phyloP scores from a whole-genome alignment of 371 early-diverging fungal genomes.

The Mortierella sp. region DNA sequence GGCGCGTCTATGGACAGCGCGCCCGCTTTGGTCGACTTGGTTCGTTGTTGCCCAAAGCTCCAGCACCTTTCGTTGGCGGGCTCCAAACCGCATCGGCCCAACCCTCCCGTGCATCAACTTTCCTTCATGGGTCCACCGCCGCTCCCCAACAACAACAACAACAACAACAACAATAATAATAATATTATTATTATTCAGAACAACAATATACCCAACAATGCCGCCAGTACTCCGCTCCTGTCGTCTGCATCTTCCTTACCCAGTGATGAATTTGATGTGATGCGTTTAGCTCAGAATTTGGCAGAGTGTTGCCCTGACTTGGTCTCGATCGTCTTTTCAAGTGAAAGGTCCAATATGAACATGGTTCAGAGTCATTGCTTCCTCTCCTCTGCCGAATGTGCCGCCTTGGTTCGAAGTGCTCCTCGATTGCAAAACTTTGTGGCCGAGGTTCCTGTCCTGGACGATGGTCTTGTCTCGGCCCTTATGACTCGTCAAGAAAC shows the following conservation, averaged over 20 bases:
- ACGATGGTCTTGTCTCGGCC: conserved; percentile 23
- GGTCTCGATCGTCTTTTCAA: conserved; percentile 21
- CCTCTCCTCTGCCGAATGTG: conserved; percentile 19
- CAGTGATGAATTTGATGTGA: conserved; percentile 8
- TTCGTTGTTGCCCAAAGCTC: conserved; percentile 33
- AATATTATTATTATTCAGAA: background rate
- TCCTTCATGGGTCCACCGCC: too few species aligned
- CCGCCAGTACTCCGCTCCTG: too few species aligned
- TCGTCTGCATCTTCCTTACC: too few species aligned
- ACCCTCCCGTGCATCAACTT: conserved; percentile 7
- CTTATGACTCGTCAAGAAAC: conserved; percentile 14
- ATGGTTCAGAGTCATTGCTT: conserved; percentile 14
- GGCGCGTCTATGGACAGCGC: conserved; percentile 24
- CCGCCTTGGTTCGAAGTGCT: conserved; percentile 16
- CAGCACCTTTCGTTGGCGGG: conserved; percentile 32
- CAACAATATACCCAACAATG: too few species aligned
- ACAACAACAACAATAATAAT: conserved; percentile 7
- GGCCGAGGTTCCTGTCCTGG: conserved; percentile 26
- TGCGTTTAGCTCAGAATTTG: conserved; percentile 28
- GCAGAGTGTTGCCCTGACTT: conserved; percentile 38
- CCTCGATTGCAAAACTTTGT: conserved; percentile 27
- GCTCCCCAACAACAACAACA: conserved; percentile 6
- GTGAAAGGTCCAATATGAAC: conserved; percentile 7
- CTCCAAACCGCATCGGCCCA: conserved; percentile 17
- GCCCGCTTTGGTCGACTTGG: conserved; percentile 33